phyloP scores from a whole-genome alignment of 1,139 yeast species.

The Protomyces lactucae-debilis region DNA sequence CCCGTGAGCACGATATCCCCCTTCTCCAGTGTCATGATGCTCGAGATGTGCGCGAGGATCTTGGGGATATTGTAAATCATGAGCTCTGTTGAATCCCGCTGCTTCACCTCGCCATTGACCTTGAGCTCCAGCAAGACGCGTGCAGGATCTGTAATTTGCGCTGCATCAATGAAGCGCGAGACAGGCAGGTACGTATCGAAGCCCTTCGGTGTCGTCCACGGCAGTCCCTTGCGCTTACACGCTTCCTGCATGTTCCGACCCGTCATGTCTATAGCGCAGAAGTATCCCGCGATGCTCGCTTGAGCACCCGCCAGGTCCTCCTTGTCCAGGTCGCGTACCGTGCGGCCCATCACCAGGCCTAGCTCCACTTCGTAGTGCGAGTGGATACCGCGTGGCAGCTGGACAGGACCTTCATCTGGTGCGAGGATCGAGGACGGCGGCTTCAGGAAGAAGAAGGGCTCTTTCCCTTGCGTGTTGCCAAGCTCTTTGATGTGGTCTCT shows the following conservation, averaged over 20 bases:
- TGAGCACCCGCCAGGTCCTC: slow-evolving; percentile 48
- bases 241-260: slow-evolving; percentile 94
- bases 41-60: slow-evolving; percentile 73
- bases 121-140: slow-evolving; percentile 60
- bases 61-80: slow-evolving; percentile 87
- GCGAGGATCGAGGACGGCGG: slow-evolving; percentile 51
- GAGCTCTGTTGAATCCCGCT: slow-evolving; percentile 70
- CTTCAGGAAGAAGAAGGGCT: slow-evolving; percentile 85
- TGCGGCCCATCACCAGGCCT: slow-evolving; percentile 67
- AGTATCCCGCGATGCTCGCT: slow-evolving; percentile 76
- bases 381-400: slow-evolving; percentile 71
- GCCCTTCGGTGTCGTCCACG: slow-evolving; percentile 96
- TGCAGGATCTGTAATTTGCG: slow-evolving; percentile 65
- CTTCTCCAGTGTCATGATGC: slow-evolving; percentile 75
- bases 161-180: slow-evolving; percentile 56
- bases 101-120: slow-evolving; percentile 63
- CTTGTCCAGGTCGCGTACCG: slow-evolving; percentile 58
- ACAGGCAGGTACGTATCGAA: slow-evolving; percentile 92
- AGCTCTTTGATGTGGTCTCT: slow-evolving; percentile 91
- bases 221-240: slow-evolving; percentile 89
- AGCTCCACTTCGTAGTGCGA: slow-evolving; percentile 93
- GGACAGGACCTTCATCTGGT: slow-evolving; percentile 67
- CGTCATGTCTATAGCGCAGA: slow-evolving; percentile 85
- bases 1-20: slow-evolving; percentile 58
- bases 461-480: slow-evolving; percentile 67